Base-by-base conservation (phyloP, 176 grass and related monocot species). In the Juncus inflexus region DNA sequence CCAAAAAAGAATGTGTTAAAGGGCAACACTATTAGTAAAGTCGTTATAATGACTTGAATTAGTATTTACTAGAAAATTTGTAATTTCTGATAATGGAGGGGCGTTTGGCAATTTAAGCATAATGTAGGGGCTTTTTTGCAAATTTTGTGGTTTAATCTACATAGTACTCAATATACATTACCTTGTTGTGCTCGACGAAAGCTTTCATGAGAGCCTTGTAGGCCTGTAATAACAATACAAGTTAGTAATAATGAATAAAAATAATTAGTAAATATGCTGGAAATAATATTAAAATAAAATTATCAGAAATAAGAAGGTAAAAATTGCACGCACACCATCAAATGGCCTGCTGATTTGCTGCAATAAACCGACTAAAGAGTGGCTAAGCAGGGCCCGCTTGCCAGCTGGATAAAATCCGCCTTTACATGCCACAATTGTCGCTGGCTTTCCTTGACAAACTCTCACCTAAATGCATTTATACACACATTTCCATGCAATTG, bases 141-240 rank as follows among this genome's bases (percentile, higher is more conserved):
- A 28, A 28, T 28, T 28, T 28, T 28, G 19, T 28, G 1, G 19
- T 28, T 28, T 28, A 1, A 28, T 28, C 19, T 28, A 28, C 19
- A 28, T 28, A 28, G 19, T 28, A 28, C 1, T 47, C 9, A 47
- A 47, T 47, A 47, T 47, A 14, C 49, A 38, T 37, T 70, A 97
- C 94, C 94, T 91, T 97, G 68, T 97, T 97, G 68, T 97, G 94
- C 77, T 97, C 88, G 5, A 97, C 16, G 60, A 97, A 97, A 69
- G 88, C 83, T 84, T 91, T 97, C 88, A 89, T 89, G 65, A 97
- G 85, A 64, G 94, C 55, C 60, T 84, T 97, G 75, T 97, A 97
- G 73, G 94, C 94, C 94, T 97, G 64, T 66, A 77, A 42, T 76
- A 62, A 45, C 28, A 62, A 74, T 55, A 52, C n/a, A 4, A 63